phyloP scores from a whole-genome alignment of 805 yeast genomes.

The Metahyphopichia silvanorum region DNA sequence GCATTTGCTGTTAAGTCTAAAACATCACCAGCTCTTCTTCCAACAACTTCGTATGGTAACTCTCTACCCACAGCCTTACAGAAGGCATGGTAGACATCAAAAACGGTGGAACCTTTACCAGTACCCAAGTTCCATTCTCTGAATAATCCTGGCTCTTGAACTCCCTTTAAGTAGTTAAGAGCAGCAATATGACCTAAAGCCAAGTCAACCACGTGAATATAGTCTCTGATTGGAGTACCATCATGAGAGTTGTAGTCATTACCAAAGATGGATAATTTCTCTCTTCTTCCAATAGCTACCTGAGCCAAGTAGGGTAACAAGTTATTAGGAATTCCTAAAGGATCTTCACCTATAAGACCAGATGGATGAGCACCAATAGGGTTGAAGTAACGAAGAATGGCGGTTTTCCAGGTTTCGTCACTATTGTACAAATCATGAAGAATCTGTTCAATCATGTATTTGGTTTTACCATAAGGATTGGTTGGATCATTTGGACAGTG shows the following conservation, averaged over 20 bases:
- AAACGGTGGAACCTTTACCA: conserved; percentile 75
- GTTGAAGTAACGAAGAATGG: conserved; percentile 73
- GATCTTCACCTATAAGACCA: conserved; percentile 79
- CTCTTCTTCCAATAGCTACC: conserved; percentile 71
- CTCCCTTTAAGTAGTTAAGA: conserved; percentile 46
- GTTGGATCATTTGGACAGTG: conserved; percentile 72
- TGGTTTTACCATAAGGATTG: conserved; percentile 76
- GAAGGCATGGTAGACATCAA: conserved; percentile 67
- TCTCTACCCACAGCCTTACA: conserved; percentile 60
- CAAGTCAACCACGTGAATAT: conserved; percentile 76
- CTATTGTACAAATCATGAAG: conserved; percentile 51
- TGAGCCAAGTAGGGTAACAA: conserved; percentile 73
- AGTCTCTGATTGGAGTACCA: conserved; percentile 81
- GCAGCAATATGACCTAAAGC: conserved; percentile 79
- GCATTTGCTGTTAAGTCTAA: conserved; percentile 71
- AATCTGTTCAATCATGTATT: conserved; percentile 61
- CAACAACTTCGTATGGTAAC: conserved; percentile 62
- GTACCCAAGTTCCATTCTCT: conserved; percentile 85
- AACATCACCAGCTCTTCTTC: conserved; percentile 75
- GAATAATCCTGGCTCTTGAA: conserved; percentile 43
- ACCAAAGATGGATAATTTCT: conserved; percentile 67
- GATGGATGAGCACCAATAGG: conserved; percentile 87
- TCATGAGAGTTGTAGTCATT: conserved; percentile 67
- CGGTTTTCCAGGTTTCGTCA: conserved; percentile 46
- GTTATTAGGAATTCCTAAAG: conserved; percentile 73